These are phyloP conservation scores for Neofusicoccum sp. DNA, from an alignment of 2,329 filamentous ascomycete species.

Conservation along the genomic window DNA sequence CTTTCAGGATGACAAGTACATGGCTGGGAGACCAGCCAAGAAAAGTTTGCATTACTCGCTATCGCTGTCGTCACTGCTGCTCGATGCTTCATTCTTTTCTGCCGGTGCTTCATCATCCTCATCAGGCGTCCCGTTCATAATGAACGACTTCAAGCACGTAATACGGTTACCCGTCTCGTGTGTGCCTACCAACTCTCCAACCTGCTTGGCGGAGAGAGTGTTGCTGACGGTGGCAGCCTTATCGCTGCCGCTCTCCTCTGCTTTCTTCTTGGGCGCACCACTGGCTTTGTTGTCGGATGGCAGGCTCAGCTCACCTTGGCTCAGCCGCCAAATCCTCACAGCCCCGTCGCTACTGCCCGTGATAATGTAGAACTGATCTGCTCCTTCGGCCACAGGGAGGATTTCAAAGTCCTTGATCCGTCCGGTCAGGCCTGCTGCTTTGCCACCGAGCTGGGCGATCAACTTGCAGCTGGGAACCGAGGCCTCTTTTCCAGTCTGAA, in stretches of 20 bases:
- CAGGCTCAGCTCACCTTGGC: constrained; percentile 29
- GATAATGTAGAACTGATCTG: constrained; percentile 58
- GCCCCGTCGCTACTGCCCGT: constrained; percentile 84
- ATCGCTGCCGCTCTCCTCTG: constrained; percentile 20
- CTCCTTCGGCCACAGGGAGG: constrained; percentile 49
- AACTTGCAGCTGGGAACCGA: constrained; percentile 62
- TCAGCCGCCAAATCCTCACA: constrained; percentile 74
- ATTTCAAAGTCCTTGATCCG: constrained; percentile 90
- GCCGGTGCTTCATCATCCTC: constrained; percentile 28
- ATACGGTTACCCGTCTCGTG: constrained; percentile 88
- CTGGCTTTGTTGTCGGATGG: constrained; percentile 24
- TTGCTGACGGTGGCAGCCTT: constrained; percentile 5
- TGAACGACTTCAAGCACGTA: constrained; percentile 83
- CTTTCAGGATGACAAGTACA: neutral
- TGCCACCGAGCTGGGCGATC: constrained; percentile 78
- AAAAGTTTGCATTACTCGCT: constrained; percentile 22
- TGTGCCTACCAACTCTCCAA: constrained; percentile 71
- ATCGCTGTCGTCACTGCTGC: constrained; percentile 23
- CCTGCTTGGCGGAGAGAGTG: constrained; percentile 36
- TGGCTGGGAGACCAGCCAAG: neutral
- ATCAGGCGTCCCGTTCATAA: constrained; percentile 64
- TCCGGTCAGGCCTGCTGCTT: constrained; percentile 64
- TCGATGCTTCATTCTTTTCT: constrained; percentile 23
- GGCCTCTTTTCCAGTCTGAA: constrained; percentile 50
- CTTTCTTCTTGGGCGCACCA: neutral